Percentiles rank a stretch among this genome's conserved stretches.
phyloP scores from a whole-genome alignment of 768 basidiomycete species.

The Leccinum disarticulatum region DNA sequence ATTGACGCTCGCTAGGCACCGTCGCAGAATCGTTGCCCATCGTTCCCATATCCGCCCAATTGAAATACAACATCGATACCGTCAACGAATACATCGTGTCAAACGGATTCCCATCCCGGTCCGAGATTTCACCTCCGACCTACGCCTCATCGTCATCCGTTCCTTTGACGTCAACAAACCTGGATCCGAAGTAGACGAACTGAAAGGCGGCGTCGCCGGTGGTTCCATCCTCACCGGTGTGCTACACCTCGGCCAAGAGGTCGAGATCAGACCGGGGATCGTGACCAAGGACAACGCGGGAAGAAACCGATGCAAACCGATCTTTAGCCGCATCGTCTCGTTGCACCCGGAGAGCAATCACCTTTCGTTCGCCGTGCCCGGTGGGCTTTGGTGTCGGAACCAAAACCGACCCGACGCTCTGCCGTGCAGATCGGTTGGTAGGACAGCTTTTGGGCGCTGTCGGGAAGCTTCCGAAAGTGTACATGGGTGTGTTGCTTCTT shows the following conservation, averaged over 20 bases:
- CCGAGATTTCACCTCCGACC: conserved; percentile 89
- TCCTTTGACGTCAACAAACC: conserved; percentile 99
- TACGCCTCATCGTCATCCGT: conserved; percentile 95
- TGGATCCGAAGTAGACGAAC: conserved; percentile 92
- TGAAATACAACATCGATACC: conserved; percentile 99
- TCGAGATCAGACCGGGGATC: conserved; percentile 96
- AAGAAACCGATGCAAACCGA: conserved; percentile 88
- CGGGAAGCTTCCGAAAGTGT: conserved; percentile 91
- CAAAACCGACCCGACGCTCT: conserved; percentile 92
- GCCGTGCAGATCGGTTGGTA: conserved; percentile 94
- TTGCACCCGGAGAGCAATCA: conserved; percentile 95
- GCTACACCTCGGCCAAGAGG: conserved; percentile 85
- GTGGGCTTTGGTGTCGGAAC: conserved; percentile 99
- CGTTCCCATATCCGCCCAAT: conserved; percentile 97
- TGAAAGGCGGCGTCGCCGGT: conserved; percentile 98
- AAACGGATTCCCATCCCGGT: conserved; percentile 93
- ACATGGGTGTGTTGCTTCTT: conserved; percentile 56
- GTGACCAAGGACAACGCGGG: conserved; percentile 94
- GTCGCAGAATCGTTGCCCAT: conserved; percentile 97
- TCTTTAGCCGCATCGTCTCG: conserved; percentile 88
- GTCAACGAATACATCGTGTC: conserved; percentile 98
- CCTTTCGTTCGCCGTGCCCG: conserved; percentile 92
- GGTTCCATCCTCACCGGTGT: conserved; percentile 94
- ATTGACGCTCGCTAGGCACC: conserved; percentile 59
- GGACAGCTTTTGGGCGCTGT: conserved; percentile 96